Base-by-base conservation (phyloP, 768 basidiomycete genomes). In the Astraeus odoratus region DNA sequence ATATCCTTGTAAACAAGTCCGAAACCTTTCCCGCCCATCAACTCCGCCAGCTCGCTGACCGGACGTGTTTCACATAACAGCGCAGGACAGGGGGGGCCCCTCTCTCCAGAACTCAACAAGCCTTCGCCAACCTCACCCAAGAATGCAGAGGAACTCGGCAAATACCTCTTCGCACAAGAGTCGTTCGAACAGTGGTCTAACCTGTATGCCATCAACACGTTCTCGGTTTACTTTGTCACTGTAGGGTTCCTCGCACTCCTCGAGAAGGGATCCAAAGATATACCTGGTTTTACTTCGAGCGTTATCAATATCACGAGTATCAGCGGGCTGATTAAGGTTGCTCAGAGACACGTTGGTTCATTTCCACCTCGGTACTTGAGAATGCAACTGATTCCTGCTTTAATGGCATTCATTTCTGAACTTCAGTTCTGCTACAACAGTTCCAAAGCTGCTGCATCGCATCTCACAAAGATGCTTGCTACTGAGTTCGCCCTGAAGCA, bases 1-100 rank as follows among this genome's bases (percentile, higher is more conserved):
- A 91, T 54, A 76, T 89, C 42, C 75, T 91, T 4, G 78, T 90
- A 27, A 91, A 91, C 69, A 90, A 90, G 87, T 90, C 47, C 33
- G 75, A 54, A 25, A 23, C 20, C 8, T 48, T 19, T 0, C 9
- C 19, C 22, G 13, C 30, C 12, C 36, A 30, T 34, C 5, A 38
- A 16, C n/a, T 22, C 29, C 39, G 49, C 34, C 34, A 10, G 37
- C 35, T 47, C 40, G 24, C 26, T 46, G 39, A 46, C 2, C 20
- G 22, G 40, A 20, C 16, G 33, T 16, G 35, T 13, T n/a, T 44
- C 12, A 37, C 13, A n/a, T 24, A 29, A 29, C 52, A 90, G 88
- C 50, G 86, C 87, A 19, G 87, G 87, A 1, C 82, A 89, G 64
- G 63, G 67, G 5, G 88, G 87, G 0, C 88, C 87, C 13, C 47